Evolutionary conservation across 2,329 filamentous ascomycete genomes (phyloP), one percentile per base, ranked within the genome.

Genomic region (Aspergillus fijiensis): DNA sequence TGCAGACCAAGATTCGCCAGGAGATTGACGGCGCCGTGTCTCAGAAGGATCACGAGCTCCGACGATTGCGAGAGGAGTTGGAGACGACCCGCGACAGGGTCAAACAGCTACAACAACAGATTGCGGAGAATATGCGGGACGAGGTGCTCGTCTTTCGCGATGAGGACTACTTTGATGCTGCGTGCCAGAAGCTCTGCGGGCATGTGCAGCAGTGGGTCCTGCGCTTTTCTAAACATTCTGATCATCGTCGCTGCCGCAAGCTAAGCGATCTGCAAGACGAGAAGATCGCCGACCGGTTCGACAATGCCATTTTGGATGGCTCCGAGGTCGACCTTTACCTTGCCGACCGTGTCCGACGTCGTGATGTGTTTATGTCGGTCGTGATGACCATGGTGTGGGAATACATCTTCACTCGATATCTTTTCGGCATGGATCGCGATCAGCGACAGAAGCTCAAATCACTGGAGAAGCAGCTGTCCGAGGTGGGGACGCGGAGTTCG

Each of bases 341-440:
- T 52, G 85, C 85, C 66, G 94, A 99, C 74, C 90, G 96, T 45
- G 89, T 97, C 57, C 88, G 86, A 70, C 89, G 95, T 62, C 88
- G 94, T 61, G 94, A 98, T 74, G 88, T 98, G 60, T 97, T 99
- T 83, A 97, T 98, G 92, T 95, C 92, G 42, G 92, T 99, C 76
- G 91, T 94, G 58, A 98, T 98, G 93, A 95, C 90, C 63, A 97
- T 99, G 92, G 88, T 99, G 55, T 99, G 93, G 93, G 95, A 99
- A 77, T 97, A 96, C 72, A 89, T 99, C 73, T 99, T 99, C 74
- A 97, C 94, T 9, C 88, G 95, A 65, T 99, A 99, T 76, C 87
- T 99, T 27, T 99, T 99, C 74, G 95, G 95, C 69, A 96, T 99
- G 92, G 95, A 99, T 74, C 87, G 93, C 69, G 95, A 98, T 77